These are phyloP conservation scores for Magnusiomyces sp. DNA, from an alignment of 1,139 yeast species.

Conservation along the genomic window DNA sequence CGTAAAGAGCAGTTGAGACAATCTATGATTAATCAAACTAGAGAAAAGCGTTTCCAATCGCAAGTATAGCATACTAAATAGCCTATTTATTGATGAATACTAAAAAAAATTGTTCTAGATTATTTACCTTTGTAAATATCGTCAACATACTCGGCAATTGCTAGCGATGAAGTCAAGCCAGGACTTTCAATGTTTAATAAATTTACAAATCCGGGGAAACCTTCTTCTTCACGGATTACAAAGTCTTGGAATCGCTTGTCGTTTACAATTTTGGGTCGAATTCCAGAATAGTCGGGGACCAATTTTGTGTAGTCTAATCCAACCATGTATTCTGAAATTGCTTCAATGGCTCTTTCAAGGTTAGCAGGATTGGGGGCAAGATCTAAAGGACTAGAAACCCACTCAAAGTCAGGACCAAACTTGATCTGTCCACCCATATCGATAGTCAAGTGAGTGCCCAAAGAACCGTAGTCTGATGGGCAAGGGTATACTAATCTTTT, in stretches of 20 bases:
- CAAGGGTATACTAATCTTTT: constrained; percentile 59
- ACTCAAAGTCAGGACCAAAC: constrained; percentile 87
- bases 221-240: constrained; percentile 54
- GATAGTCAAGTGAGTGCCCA: constrained; percentile 81
- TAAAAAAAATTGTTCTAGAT: not conserved
- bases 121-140: constrained; percentile 13
- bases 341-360: constrained; percentile 46
- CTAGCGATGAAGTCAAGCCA: constrained; percentile 75
- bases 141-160: constrained; percentile 65
- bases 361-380: constrained; percentile 35
- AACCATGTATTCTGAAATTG: constrained; percentile 58
- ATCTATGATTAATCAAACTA: constrained; percentile 22
- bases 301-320: constrained; percentile 43
- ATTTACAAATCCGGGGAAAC: constrained; percentile 71
- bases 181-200: constrained; percentile 84
- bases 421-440: constrained; percentile 72
- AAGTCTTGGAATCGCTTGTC: constrained; percentile 58
- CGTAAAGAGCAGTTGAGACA: constrained; percentile 20
- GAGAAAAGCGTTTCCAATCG: constrained; percentile 5
- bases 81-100: not conserved
- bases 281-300: constrained; percentile 68
- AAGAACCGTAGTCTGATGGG: constrained; percentile 63
- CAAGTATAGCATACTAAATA: not conserved
- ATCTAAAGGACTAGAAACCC: constrained; percentile 46
- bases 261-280: constrained; percentile 64